phyloP scores from a whole-genome alignment of 1,139 yeast genomes.

The Yamadazyma atlantica region DNA sequence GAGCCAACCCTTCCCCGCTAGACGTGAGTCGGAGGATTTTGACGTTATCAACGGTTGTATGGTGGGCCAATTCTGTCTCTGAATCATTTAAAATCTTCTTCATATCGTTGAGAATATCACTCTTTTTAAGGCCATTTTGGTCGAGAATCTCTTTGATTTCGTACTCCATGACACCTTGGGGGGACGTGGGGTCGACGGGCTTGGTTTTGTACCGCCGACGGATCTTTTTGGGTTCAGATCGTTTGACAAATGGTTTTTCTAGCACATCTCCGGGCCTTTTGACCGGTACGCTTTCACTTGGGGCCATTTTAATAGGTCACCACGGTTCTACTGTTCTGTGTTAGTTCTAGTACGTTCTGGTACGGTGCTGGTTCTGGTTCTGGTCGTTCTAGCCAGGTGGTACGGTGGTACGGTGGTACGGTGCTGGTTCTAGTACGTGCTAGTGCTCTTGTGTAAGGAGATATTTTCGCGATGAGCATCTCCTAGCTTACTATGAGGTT shows the following conservation, averaged over 20 bases:
- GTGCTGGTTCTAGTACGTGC: too few species aligned
- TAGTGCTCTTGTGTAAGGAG: too few species aligned
- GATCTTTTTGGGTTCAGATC: constrained; percentile 12
- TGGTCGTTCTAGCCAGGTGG: too few species aligned
- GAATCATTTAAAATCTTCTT: constrained; percentile 60
- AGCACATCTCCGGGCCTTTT: constrained; percentile 10
- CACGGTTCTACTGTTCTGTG: too few species aligned
- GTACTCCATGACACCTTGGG: constrained; percentile 72
- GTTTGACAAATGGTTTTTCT: constrained; percentile 13
- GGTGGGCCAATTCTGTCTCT: constrained; percentile 50
- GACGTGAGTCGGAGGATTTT: constrained; percentile 60
- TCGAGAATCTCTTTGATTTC: constrained; percentile 67
- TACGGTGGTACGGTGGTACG: too few species aligned
- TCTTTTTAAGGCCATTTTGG: constrained; percentile 41
- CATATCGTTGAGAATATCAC: constrained; percentile 63
- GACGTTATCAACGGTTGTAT: constrained; percentile 61
- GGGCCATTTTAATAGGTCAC: constrained; percentile 3
- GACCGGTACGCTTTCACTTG: not conserved
- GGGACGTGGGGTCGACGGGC: constrained; percentile 71
- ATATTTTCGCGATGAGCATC: too few species aligned
- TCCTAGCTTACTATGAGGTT: too few species aligned
- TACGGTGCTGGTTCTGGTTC: too few species aligned
- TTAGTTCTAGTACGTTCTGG: too few species aligned
- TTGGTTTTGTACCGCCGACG: constrained; percentile 55
- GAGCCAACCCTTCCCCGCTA: constrained; percentile 76